A percentile compares a stretch with the other conserved stretches of the same genome.
Conservation (phyloP, 306 rosid species). For the Betula pendula region DNA sequence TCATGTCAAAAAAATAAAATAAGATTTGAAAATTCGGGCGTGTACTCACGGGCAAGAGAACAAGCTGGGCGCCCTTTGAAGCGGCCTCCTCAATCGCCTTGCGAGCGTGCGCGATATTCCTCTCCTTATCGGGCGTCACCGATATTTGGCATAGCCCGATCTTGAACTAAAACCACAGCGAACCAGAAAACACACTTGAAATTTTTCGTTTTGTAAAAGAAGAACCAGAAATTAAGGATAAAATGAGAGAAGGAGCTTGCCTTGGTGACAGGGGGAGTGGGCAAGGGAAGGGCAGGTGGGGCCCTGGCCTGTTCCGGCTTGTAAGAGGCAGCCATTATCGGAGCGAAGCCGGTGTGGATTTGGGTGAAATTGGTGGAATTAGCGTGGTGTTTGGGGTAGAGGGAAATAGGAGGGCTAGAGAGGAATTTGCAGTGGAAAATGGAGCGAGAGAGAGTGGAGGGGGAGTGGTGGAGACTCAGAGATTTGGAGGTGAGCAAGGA, state of each 20-base stretch:
- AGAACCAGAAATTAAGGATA: neutral
- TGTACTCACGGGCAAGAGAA: conserved; percentile 72
- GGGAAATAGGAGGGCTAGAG: neutral
- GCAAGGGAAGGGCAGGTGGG: conserved; percentile 72
- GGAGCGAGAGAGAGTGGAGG: no score
- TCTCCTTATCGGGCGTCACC: conserved; percentile 73
- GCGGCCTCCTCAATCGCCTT: conserved; percentile 83
- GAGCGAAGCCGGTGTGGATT: conserved; percentile 35
- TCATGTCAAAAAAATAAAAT: neutral
- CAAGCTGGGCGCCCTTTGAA: conserved; percentile 71
- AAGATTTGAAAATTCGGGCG: neutral
- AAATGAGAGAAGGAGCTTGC: conserved; percentile 23
- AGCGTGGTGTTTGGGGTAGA: conserved; percentile 2
- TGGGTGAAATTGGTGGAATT: conserved; percentile 20
- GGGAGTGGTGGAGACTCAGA: no score
- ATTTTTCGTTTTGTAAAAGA: neutral
- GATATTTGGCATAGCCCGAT: conserved; percentile 85
- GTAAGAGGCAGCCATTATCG: conserved; percentile 61
- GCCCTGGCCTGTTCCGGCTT: conserved; percentile 62
- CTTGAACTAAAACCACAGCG: conserved; percentile 56
- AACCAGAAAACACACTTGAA: neutral
- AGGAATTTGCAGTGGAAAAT: no score
- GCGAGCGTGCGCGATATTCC: conserved; percentile 80
- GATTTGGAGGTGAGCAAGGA: no score
- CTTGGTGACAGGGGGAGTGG: conserved; percentile 71